Base-by-base conservation (phyloP, 306 rosid species). In the Prosopis cineraria region DNA sequence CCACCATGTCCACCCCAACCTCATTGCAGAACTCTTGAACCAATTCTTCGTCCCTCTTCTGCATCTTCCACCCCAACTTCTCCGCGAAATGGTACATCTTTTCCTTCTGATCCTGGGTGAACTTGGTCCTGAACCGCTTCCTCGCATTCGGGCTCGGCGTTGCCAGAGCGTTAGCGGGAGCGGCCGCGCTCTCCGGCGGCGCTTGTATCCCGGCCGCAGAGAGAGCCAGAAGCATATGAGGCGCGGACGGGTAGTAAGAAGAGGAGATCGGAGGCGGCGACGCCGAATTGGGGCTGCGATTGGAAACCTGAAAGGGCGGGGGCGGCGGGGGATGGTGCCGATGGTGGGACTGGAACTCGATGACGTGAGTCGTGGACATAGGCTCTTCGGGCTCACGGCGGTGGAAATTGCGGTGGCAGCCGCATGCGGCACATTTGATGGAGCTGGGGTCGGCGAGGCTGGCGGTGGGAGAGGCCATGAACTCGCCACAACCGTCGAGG, bases 201-300 rank as follows among this genome's bases (percentile, higher is more conserved):
- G 78, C 71, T 0, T 88, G n/a, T 7, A 82, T 40, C 0, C 93
- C 97, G 1, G 30, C 84, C 33, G 9, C 83, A 36, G 98, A 89
- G 41, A 94, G 91, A 3, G 97, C 97, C 12, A 94, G 60, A 8
- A 94, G 95, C 96, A 94, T 92, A 81, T 94, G 97, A 0, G 98
- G 98, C 0, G 92, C 97, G 1, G 98, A 94, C 2, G 97, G 97
- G 89, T 89, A 90, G 72, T 90, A 94, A 0, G 98, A 85, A 0
- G 98, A 94, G 1, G 98, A 94, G 89, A 94, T 94, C 86, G 98
- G 97, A 2, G 98, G 97, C 0, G 98, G 98, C 0, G 98, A 94
- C 9, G 97, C 86, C 1, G 97, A 94, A 25, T 64, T 89, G 17
- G 96, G 97, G 79, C 96, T 90, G 17, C 95, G 86, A 62, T 78